Evolutionary conservation across 768 basidiomycete genomes (phyloP).

Genomic region (Suillus hirtellus): DNA sequence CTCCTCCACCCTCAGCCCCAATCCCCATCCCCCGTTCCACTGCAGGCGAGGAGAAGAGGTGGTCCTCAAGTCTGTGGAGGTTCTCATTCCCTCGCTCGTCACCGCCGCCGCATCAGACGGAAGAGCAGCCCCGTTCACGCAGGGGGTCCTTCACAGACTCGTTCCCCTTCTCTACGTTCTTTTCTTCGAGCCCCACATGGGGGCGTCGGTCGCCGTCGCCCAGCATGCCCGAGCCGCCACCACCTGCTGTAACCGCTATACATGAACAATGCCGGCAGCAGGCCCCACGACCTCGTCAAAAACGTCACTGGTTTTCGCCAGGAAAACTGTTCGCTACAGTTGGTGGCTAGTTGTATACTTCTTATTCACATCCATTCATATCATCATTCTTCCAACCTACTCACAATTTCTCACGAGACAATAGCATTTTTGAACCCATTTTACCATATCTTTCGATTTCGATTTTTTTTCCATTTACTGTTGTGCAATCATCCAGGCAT

Average conservation of each 20-base stretch:
- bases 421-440: slow-evolving; percentile 20
- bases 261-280: slow-evolving; percentile 33
- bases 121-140: slow-evolving; percentile 29
- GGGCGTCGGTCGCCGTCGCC: slow-evolving; percentile 43
- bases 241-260: slow-evolving; percentile 32
- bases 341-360: slow-evolving; percentile 31
- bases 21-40: slow-evolving; percentile 32
- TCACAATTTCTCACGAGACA: slow-evolving; percentile 17
- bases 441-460: slow-evolving; percentile 21
- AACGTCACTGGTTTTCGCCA: slow-evolving; percentile 56
- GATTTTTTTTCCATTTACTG: slow-evolving; percentile 12
- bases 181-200: slow-evolving; percentile 32
- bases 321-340: slow-evolving; percentile 50
- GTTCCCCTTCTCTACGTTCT: slow-evolving; percentile 47
- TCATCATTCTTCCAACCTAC: slow-evolving; percentile 8
- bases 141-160: slow-evolving; percentile 38
- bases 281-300: slow-evolving; percentile 38
- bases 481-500: slow-evolving; percentile 17
- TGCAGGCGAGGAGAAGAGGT: slow-evolving; percentile 33
- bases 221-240: slow-evolving; percentile 32
- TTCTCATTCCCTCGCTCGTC: slow-evolving; percentile 36
- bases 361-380: slow-evolving; percentile 8
- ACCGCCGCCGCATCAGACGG: slow-evolving; percentile 29
- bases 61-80: slow-evolving; percentile 36
- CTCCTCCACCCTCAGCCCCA: slow-evolving; percentile 28